Percentiles rank a stretch among this genome's conserved stretches.
Evolutionary conservation across 352 stramenopile genomes (phyloP).

Genomic region (Pythium diclinum): DNA sequence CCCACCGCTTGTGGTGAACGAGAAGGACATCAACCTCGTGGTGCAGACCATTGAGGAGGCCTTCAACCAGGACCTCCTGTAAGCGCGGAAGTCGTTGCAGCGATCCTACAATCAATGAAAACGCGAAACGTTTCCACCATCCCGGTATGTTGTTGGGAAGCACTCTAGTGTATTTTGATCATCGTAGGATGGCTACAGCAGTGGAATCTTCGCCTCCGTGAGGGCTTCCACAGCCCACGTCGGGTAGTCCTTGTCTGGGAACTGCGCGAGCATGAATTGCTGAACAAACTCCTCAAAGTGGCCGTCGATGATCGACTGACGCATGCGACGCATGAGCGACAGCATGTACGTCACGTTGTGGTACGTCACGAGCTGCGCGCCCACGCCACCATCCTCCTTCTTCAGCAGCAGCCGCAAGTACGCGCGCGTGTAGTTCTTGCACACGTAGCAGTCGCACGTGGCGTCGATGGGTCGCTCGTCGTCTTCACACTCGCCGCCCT

Average conservation of each 20-base stretch:
- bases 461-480: conserved; percentile 67
- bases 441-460: conserved; percentile 69
- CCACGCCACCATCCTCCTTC: conserved; percentile 64
- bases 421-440: conserved; percentile 66
- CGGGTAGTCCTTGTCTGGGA: conserved; percentile 49
- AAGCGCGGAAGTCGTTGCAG: conserved; percentile 5
- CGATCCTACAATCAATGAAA: background rate
- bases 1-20: conserved; percentile 74
- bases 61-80: conserved; percentile 54
- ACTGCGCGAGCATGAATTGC: conserved; percentile 77
- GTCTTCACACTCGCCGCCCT: conserved; percentile 46
- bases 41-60: conserved; percentile 67
- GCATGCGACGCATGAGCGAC: conserved; percentile 64
- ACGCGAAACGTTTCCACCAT: background rate
- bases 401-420: conserved; percentile 73
- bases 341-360: conserved; percentile 89
- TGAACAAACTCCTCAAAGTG: conserved; percentile 70
- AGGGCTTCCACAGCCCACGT: conserved; percentile 73
- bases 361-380: conserved; percentile 67
- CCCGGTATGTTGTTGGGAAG: too few species aligned
- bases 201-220: conserved; percentile 47
- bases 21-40: conserved; percentile 77
- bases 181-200: conserved; percentile 16
- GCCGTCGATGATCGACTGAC: conserved; percentile 72
- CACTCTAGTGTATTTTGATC: background rate